Evolutionary conservation across 805 yeast genomes (phyloP), one percentile per base, ranked within the genome.

Genomic region (Cyberlindnera saturnus): DNA sequence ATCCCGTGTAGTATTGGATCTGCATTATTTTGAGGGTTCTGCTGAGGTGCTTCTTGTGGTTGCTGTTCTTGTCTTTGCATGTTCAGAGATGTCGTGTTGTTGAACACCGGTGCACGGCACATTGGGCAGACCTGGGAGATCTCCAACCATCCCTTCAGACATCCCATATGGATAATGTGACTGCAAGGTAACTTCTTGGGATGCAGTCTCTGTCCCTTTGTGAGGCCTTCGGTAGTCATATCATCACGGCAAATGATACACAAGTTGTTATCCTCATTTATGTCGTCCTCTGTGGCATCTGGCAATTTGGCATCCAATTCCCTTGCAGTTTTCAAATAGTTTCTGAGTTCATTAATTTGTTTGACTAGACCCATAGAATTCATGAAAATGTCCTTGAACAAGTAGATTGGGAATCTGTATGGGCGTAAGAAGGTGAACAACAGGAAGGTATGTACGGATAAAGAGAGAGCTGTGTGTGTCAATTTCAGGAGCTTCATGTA

Each of bases 211-310:
- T 66, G 66, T 53, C 53, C 67, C 53, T 45, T 62, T 9, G 38
- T 46, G 3, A 56, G 44, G 2, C 59, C 72, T 3, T 61, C 67
- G 1, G 79, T 57, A 6, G 70, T 61, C 91, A 91, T 83, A 48
- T 87, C 96, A 52, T 93, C 98, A 53, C 96, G 79, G 65, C 99
- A 91, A 34, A 91, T 84, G 48, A 88, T 88, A 64, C 99, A 85
- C 20, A 86, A 59, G 59, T 68, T 65, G 45, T 82, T 83, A 49
- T 77, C 81, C 16, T 79, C 71, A 6, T 66, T 74, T 44, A 86
- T 67, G 36, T 86, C 90, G 18, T 56, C 52, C 11, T 62, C 69
- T 1, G 81, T 67, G 3, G 96, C 95, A 46, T 78, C 74, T 7
- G 67, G 65, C 40, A 93, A 68, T 48, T 74, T 77, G 23, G 71